These are phyloP conservation scores for Ceratobasidium sp. DNA, from an alignment of 1,284 basidiomycete species.

Conservation along the genomic window DNA sequence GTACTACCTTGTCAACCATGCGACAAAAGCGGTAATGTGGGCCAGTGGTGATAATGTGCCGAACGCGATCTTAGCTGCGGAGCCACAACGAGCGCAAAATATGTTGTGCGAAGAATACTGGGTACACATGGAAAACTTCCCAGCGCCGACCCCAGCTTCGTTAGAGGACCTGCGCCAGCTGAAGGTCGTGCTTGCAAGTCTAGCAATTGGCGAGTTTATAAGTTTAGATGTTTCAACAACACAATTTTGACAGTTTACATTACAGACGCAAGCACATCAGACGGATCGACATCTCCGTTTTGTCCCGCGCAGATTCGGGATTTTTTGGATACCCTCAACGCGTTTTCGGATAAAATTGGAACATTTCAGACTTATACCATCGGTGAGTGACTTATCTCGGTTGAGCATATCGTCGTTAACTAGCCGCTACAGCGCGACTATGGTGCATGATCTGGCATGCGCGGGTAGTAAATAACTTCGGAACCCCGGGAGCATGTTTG, in stretches of 20 bases:
- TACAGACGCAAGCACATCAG: slow-evolving; percentile 16
- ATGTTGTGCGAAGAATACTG: not conserved
- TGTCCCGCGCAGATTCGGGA: slow-evolving; percentile 7
- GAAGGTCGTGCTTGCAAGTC: not conserved
- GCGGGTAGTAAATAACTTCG: slow-evolving; percentile 27
- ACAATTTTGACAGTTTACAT: not conserved
- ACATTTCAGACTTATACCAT: slow-evolving; percentile 22
- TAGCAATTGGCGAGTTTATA: slow-evolving; percentile 31
- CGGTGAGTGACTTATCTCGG: not conserved
- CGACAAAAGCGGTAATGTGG: not conserved
- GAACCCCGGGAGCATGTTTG: slow-evolving; percentile 14
- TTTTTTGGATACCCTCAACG: not conserved
- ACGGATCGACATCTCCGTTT: slow-evolving; percentile 26
- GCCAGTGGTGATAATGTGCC: not conserved
- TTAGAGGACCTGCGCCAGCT: not conserved
- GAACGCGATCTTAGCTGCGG: not conserved
- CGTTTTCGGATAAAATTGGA: not conserved
- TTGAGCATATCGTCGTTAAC: not conserved
- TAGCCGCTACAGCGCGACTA: not conserved
- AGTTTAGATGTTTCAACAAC: not conserved
- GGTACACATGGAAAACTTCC: slow-evolving; percentile 29
- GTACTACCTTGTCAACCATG: slow-evolving; percentile 19
- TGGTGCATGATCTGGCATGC: slow-evolving; percentile 44
- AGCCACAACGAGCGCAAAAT: not conserved
- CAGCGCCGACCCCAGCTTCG: not conserved